Evolutionary conservation across 805 yeast genomes (phyloP).

Genomic region (Martiniozyma abietophila): DNA sequence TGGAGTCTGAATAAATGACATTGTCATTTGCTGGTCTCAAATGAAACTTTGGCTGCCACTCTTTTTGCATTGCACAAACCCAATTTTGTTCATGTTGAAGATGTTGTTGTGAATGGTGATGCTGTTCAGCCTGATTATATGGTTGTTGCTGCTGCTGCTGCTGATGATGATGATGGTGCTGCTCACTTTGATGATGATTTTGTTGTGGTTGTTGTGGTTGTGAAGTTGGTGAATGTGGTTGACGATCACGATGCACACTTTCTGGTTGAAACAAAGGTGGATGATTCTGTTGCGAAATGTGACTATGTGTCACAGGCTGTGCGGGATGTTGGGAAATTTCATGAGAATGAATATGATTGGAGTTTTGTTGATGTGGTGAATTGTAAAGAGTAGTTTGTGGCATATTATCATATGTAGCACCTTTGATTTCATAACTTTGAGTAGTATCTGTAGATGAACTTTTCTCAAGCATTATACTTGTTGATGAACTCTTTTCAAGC

Average conservation of each 20-base stretch:
- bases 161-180: background rate
- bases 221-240: background rate
- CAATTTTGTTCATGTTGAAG: background rate
- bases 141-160: background rate
- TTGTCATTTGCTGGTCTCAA: background rate
- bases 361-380: too few species aligned
- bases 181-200: background rate
- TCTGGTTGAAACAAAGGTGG: too few species aligned
- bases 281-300: too few species aligned
- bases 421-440: too few species aligned
- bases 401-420: too few species aligned
- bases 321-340: too few species aligned
- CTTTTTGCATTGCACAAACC: slow-evolving; percentile 11
- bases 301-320: too few species aligned
- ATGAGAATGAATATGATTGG: too few species aligned
- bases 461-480: too few species aligned
- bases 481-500: too few species aligned
- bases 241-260: background rate
- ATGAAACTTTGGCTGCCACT: slow-evolving; percentile 14
- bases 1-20: background rate
- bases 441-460: too few species aligned
- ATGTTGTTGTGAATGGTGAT: background rate
- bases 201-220: background rate
- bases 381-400: too few species aligned
- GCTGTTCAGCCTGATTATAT: background rate